Evolutionary conservation across 2,329 filamentous ascomycete species (phyloP).

Genomic region (Colletotrichum sp.): DNA sequence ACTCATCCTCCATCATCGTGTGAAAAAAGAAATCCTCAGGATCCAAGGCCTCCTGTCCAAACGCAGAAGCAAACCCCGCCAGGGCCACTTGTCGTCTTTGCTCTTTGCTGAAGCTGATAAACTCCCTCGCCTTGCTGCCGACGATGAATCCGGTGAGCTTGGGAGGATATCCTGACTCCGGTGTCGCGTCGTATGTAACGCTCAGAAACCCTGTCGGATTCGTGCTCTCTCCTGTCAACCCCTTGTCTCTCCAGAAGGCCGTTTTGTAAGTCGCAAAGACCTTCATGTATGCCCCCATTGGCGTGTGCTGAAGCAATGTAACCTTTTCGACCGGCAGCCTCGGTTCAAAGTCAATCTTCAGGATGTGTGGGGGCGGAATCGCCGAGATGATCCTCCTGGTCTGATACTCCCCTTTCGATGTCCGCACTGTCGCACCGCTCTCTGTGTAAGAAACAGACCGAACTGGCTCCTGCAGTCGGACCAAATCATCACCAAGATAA

Average conservation of each 20-base stretch:
- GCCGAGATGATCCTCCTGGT: slow-evolving; percentile 11
- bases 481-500: not conserved
- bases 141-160: slow-evolving; percentile 20
- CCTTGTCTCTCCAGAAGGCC: slow-evolving; percentile 16
- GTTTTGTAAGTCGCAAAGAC: slow-evolving; percentile 21
- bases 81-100: slow-evolving; percentile 18
- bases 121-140: slow-evolving; percentile 15
- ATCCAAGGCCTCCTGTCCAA: slow-evolving; percentile 20
- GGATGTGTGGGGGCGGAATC: slow-evolving; percentile 11
- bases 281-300: slow-evolving; percentile 17
- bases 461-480: slow-evolving; percentile 16
- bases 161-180: not conserved
- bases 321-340: slow-evolving; percentile 14
- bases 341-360: slow-evolving; percentile 18
- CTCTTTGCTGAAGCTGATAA: slow-evolving; percentile 7
- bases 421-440: not conserved
- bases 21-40: slow-evolving; percentile 20
- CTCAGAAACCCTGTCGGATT: not conserved
- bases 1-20: slow-evolving; percentile 20
- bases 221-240: slow-evolving; percentile 18
- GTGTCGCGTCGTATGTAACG: slow-evolving; percentile 10
- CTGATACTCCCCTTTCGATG: not conserved
- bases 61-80: slow-evolving; percentile 16
- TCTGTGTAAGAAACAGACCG: not conserved
- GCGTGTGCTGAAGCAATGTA: slow-evolving; percentile 15